Evolutionary conservation across 371 early-diverging fungal species (phyloP), one percentile per base, ranked within the genome.

Genomic region (Nematocida sp.): DNA sequence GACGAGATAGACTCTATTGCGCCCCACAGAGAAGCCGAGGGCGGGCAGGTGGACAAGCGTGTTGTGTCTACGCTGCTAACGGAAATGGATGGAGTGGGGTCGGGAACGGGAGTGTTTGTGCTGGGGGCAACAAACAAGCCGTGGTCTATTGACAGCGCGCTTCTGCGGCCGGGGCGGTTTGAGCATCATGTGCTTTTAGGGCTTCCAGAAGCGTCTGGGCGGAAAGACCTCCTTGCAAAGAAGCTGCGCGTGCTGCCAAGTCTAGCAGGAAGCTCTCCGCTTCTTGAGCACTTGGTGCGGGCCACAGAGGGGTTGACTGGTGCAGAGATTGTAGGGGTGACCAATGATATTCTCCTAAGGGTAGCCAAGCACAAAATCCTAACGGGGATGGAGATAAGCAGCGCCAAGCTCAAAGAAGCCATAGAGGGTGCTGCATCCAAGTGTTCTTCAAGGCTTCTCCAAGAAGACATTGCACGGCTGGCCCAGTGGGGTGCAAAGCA

Each of bases 1-100:
- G 98, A 97, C 79, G 98, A 97, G 85, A 97, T 97, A 78, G 98
- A 97, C 85, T 96, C 98, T 2, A 95, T 97, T 74, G 96, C 95
- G 64, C 95, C 93, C 83, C 91, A 95, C 23, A 91, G 96, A 79
- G 92, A 91, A 25, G 27, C 77, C n/a, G 86, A 87, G 0, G 87
- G 88, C 80, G 91, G 91, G 34, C 93, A 92, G 51, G 93, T 64
- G 79, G 96, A 96, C 77, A 96, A 95, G 83, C 88, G 96, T 46
- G 96, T 95, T 82, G 83, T 90, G 11, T 88, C 88, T 67, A 97
- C 96, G 0, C 85, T 96, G 48, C 83, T 97, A 64, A 95, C 95
- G 8, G 96, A 96, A 85, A 95, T 97, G 94, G 98, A 97, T 82
- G 98, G 97, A n/a, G 92, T 94, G 78, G 87, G 86, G 15, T 86